Percentiles rank a stretch among this genome's conserved stretches.
Evolutionary conservation across 495 filamentous ascomycete genomes (phyloP).

Genomic region (Podospora fimiseda): DNA sequence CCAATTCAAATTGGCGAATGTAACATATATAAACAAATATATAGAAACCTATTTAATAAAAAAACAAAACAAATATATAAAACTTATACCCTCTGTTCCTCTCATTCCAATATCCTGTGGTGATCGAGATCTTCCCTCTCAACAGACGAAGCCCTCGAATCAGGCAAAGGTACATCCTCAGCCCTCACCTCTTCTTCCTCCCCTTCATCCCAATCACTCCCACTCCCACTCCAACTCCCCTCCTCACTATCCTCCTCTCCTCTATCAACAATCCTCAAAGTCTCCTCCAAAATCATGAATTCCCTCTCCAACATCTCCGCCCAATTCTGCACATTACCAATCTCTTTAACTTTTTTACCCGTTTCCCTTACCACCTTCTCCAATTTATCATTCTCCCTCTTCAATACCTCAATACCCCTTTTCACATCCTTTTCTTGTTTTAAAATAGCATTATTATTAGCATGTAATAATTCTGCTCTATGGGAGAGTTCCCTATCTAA

Average conservation of each 20-base stretch:
- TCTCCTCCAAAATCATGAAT: constrained; percentile 82
- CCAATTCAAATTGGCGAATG: too few species aligned
- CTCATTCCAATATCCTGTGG: too few species aligned
- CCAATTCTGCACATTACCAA: constrained; percentile 97
- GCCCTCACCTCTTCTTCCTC: constrained; percentile 8
- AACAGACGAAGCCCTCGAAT: constrained; percentile 2
- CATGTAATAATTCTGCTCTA: constrained; percentile 69
- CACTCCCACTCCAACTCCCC: constrained; percentile 24
- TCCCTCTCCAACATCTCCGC: constrained; percentile 93
- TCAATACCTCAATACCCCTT: constrained; percentile 58
- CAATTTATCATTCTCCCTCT: constrained; percentile 65
- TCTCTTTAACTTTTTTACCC: constrained; percentile 73
- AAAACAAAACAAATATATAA: neutral
- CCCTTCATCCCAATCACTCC: neutral
- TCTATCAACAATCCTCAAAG: constrained; percentile 58
- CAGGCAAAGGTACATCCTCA: constrained; percentile 7
- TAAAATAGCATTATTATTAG: constrained; percentile 60
- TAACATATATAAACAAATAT: neutral
- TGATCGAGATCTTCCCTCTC: too few species aligned
- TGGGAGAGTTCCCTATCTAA: constrained; percentile 63
- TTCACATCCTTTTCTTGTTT: constrained; percentile 67
- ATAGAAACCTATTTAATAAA: neutral
- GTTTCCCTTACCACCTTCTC: constrained; percentile 61
- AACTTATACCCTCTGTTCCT: neutral
- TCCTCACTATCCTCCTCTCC: constrained; percentile 16